phyloP scores from a whole-genome alignment of 805 yeast species.

The Brettanomyces naardenensis region DNA sequence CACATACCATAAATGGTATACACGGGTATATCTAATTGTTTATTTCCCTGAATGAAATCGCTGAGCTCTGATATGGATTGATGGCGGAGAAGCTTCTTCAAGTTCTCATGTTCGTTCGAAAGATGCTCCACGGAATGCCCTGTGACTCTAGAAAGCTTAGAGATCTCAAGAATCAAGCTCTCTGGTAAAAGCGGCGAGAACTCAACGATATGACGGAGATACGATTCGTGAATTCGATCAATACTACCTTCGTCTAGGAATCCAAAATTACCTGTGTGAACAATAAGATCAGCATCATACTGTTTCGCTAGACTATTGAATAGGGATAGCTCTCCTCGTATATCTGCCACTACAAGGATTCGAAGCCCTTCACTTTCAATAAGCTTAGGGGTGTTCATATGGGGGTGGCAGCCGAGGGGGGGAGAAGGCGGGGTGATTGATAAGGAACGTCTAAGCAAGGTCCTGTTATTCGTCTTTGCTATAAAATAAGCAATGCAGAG shows the following conservation, averaged over 20 bases:
- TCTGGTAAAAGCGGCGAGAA: slow-evolving; percentile 52
- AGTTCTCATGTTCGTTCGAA: slow-evolving; percentile 28
- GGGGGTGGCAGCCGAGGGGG: too few species aligned
- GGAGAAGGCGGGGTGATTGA: neutral
- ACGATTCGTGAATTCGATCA: slow-evolving; percentile 44
- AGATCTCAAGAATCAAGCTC: slow-evolving; percentile 40
- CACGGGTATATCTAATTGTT: slow-evolving; percentile 47
- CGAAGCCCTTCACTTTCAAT: slow-evolving; percentile 13
- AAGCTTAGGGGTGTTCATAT: slow-evolving; percentile 8
- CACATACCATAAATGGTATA: slow-evolving; percentile 72
- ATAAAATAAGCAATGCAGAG: too few species aligned
- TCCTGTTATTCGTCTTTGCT: too few species aligned
- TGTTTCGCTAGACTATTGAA: slow-evolving; percentile 41
- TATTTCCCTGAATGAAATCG: slow-evolving; percentile 36
- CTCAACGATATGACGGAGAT: slow-evolving; percentile 57
- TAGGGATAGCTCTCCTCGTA: slow-evolving; percentile 43
- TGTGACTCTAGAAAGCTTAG: slow-evolving; percentile 39
- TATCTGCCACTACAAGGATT: slow-evolving; percentile 36
- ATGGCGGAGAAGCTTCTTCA: slow-evolving; percentile 28
- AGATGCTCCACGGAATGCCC: slow-evolving; percentile 33
- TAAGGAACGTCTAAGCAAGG: neutral
- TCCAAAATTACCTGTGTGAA: slow-evolving; percentile 78
- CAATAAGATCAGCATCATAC: slow-evolving; percentile 41
- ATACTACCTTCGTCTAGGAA: slow-evolving; percentile 58
- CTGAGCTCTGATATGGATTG: slow-evolving; percentile 45